Evolutionary conservation across 169 alveolate genomes (phyloP).

Genomic region (Eimeria acervulina): DNA sequence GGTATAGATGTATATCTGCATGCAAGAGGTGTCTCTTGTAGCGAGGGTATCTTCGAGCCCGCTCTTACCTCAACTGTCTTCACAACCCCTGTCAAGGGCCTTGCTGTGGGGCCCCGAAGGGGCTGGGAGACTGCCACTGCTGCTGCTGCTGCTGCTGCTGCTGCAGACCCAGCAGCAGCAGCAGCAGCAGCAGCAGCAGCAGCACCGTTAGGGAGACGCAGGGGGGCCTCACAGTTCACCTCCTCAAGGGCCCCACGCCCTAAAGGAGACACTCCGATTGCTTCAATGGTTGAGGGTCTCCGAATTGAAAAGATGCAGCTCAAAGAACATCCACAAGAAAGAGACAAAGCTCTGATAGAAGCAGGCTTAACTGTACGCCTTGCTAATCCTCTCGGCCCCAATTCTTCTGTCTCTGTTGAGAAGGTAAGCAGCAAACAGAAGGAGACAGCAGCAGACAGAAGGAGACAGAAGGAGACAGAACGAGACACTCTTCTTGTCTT

Average conservation of each 20-base stretch:
- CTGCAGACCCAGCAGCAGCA: too few relatives aligned
- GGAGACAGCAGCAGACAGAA: too few relatives aligned
- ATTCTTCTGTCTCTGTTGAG: neutral
- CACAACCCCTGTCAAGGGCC: neutral
- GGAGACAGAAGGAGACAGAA: too few relatives aligned
- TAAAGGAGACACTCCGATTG: neutral
- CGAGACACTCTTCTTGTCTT: too few relatives aligned
- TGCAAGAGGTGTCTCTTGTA: neutral
- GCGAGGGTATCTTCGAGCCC: neutral
- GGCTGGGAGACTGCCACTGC: too few relatives aligned
- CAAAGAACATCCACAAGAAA: neutral
- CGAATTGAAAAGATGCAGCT: neutral
- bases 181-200: too few relatives aligned
- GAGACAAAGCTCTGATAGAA: neutral
- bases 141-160: too few relatives aligned
- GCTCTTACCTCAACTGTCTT: neutral
- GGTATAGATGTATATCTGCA: neutral
- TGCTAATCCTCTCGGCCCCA: conserved; percentile 6
- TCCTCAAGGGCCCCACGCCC: neutral
- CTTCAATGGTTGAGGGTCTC: neutral
- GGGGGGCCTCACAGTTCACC: neutral
- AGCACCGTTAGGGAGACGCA: too few relatives aligned
- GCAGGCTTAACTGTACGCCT: neutral
- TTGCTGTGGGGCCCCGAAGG: neutral
- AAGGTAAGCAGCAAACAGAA: neutral